These are phyloP conservation scores for Pseudozyma flocculosa DNA, from an alignment of 1,284 basidiomycete genomes.

Conservation along the genomic window DNA sequence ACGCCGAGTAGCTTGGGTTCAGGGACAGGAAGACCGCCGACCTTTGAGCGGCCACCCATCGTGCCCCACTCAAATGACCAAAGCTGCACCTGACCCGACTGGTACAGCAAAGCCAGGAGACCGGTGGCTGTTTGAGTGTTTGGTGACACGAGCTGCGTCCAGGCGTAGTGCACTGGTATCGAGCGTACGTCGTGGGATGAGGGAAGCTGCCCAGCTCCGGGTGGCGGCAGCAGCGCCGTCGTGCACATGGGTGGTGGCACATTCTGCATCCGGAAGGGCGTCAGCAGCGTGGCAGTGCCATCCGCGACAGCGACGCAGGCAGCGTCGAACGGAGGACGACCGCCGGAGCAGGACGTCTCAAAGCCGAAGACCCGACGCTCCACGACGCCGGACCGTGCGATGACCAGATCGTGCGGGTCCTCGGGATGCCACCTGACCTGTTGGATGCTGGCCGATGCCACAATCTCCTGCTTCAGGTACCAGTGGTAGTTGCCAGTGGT, in stretches of 20 bases:
- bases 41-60: constrained; percentile 20
- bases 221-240: constrained; percentile 64
- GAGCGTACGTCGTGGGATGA: constrained; percentile 8
- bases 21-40: constrained; percentile 26
- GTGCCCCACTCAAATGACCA: constrained; percentile 62
- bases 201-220: constrained; percentile 6
- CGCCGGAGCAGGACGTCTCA: constrained; percentile 71
- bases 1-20: constrained; percentile 19
- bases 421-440: constrained; percentile 90
- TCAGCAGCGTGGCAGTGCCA: constrained; percentile 78
- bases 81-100: constrained; percentile 63
- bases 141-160: constrained; percentile 65
- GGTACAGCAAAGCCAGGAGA: constrained; percentile 68
- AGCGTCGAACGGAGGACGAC: constrained; percentile 72
- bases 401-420: constrained; percentile 67
- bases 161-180: constrained; percentile 60
- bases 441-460: constrained; percentile 11
- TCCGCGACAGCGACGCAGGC: constrained; percentile 89
- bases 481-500: constrained; percentile 94
- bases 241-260: constrained; percentile 94
- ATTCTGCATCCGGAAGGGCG: constrained; percentile 89
- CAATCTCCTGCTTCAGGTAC: constrained; percentile 61
- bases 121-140: constrained; percentile 59
- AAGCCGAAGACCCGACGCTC: constrained; percentile 69
- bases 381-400: constrained; percentile 64